Base-by-base conservation (phyloP, 164 flowering plant species). In the Macadamia integrifolia region DNA sequence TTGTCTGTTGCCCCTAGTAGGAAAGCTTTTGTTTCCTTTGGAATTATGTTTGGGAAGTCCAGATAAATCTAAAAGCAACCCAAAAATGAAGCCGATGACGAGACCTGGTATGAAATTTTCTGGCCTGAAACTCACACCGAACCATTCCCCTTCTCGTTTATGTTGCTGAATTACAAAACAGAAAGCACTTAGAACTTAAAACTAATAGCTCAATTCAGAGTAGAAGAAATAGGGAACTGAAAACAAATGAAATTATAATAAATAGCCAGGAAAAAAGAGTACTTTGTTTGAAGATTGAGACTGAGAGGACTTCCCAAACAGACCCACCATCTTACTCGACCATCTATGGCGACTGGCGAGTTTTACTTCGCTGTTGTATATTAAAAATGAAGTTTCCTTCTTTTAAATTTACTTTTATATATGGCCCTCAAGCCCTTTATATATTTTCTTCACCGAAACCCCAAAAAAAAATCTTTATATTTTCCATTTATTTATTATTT, bases 81-180 rank as follows among this genome's bases (percentile, higher is more conserved):
- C 98, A 44, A 80, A 69, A 68, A 92, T 78, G 81, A 92, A 90
- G 61, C 98, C 96, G 58, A 92, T 80, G 23, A 90, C 74, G 60
- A 92, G 79, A 35, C 98, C 98, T 11, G 96, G 96, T 52, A 92
- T 75, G 73, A 92, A 87, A 72, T 92, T 88, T 66, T 85, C 91
- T 60, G 88, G 82, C 74, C 64, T 87, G 77, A 90, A 82, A 78
- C 83, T 80, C 72, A 65, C 82, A 1, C 78, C 77, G 10, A 87
- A 46, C 82, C 85, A 79, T 72, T 80, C 75, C 75, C 70, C 73
- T 60, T 76, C 81, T 71, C 74, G 64, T 64, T 78, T 74, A 74
- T 80, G 69, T 62, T 76, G 67, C 75, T 79, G 71, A 14, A 17
- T 46, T 2, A 53, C 57, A 53, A 53, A 14, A 53, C 17, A 53